phyloP scores from a whole-genome alignment of 2,329 filamentous ascomycete species.

The Myriosclerotinia duriaeana region DNA sequence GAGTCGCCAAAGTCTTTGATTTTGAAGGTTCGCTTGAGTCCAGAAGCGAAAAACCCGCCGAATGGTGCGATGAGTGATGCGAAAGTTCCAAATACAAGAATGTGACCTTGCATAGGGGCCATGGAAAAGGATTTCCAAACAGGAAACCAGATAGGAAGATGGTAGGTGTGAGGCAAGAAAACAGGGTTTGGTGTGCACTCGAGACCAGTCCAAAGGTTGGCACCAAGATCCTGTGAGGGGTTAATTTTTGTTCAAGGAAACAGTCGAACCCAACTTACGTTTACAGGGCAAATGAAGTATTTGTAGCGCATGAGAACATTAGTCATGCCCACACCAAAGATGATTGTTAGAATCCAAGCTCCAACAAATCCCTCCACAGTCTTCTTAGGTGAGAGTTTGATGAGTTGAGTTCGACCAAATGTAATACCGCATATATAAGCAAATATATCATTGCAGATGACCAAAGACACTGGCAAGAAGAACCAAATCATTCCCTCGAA shows the following conservation, averaged over 20 bases:
- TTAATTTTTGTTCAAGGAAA: constrained; percentile 24
- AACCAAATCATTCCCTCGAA: constrained; percentile 99
- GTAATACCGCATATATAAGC: constrained; percentile 97
- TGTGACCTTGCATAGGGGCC: constrained; percentile 90
- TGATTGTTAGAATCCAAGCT: constrained; percentile 91
- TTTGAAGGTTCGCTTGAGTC: constrained; percentile 97
- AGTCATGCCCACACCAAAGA: constrained; percentile 79
- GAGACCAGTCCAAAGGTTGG: constrained; percentile 88
- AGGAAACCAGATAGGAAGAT: constrained; percentile 71
- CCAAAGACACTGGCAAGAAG: constrained; percentile 89
- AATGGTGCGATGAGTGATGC: constrained; percentile 96
- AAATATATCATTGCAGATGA: constrained; percentile 98
- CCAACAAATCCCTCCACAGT: constrained; percentile 97
- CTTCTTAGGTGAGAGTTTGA: constrained; percentile 98
- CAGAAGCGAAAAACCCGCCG: constrained; percentile 96
- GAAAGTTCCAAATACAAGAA: constrained; percentile 85
- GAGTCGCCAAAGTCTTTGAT: constrained; percentile 99
- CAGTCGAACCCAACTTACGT: constrained; percentile 49
- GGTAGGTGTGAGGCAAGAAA: constrained; percentile 76
- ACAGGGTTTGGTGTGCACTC: constrained; percentile 89
- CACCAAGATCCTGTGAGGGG: constrained; percentile 67
- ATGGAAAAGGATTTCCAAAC: constrained; percentile 70
- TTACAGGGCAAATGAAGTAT: constrained; percentile 98
- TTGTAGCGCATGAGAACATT: constrained; percentile 85
- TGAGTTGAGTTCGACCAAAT: constrained; percentile 92